Percentiles rank a stretch among this genome's conserved stretches.
Conservation (phyloP, 140 eudicot species). For the Eryngium alpinum region DNA sequence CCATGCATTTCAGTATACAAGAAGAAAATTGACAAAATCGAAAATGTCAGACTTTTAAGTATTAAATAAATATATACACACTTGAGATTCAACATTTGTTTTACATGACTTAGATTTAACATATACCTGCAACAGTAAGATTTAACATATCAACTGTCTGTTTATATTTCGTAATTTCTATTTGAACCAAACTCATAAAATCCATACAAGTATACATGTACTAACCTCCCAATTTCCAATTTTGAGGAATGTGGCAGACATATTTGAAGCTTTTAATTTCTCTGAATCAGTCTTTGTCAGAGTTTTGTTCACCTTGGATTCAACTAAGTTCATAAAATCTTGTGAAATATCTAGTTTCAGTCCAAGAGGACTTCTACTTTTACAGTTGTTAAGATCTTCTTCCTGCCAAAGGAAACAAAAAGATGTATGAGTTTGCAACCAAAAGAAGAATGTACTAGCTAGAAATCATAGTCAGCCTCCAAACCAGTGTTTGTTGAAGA, state of each 20-base stretch:
- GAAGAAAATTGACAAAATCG: too few species aligned
- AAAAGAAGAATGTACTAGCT: too few species aligned
- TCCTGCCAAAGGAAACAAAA: not conserved
- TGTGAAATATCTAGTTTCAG: conserved; percentile 43
- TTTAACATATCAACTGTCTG: too few species aligned
- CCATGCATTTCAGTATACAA: too few species aligned
- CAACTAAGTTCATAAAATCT: conserved; percentile 36
- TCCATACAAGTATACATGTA: too few species aligned
- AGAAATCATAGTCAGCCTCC: not conserved
- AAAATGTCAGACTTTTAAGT: too few species aligned
- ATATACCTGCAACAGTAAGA: too few species aligned
- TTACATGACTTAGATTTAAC: too few species aligned
- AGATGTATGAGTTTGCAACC: not conserved
- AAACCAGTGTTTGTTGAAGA: too few species aligned
- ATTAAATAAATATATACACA: too few species aligned
- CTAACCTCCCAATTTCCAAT: conserved; percentile 78
- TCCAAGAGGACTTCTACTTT: conserved; percentile 48
- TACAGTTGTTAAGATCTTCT: not conserved
- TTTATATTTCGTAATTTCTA: too few species aligned
- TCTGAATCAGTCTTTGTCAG: conserved; percentile 22
- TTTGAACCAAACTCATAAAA: not conserved
- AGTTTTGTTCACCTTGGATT: conserved; percentile 25
- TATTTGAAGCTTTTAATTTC: conserved; percentile 62
- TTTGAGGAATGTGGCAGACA: conserved; percentile 38
- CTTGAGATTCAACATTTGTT: too few species aligned